These are phyloP conservation scores for Filobasidium floriforme DNA, from an alignment of 768 basidiomycete species.

Conservation along the genomic window DNA sequence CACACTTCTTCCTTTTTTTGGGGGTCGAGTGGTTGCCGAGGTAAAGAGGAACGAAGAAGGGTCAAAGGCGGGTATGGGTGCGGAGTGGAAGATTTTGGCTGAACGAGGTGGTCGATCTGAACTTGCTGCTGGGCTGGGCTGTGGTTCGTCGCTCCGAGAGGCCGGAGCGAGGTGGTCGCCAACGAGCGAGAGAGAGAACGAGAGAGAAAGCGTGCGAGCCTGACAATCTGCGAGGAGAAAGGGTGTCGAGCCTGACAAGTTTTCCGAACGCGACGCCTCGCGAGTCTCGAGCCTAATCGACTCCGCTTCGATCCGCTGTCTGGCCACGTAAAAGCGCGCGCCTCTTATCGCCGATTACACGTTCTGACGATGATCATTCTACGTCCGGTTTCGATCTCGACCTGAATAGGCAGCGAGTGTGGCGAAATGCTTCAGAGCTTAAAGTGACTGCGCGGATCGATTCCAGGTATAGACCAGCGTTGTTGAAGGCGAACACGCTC, in stretches of 20 bases:
- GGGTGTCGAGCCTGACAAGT: not conserved
- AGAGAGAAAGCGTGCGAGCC: not conserved
- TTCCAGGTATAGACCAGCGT: too few species aligned
- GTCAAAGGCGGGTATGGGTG: not conserved
- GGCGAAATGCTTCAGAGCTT: too few species aligned
- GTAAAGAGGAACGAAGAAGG: slow-evolving; percentile 11
- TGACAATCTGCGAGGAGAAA: not conserved
- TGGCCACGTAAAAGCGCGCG: not conserved
- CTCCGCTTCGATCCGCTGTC: not conserved
- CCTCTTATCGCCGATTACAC: slow-evolving; percentile 2
- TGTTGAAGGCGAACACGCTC: too few species aligned
- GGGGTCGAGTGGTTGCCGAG: not conserved
- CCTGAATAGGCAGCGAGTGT: too few species aligned
- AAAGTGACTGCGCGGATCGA: too few species aligned
- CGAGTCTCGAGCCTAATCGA: not conserved
- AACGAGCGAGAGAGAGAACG: not conserved
- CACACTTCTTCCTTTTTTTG: slow-evolving; percentile 5
- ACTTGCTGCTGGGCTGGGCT: not conserved
- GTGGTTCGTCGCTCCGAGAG: not conserved
- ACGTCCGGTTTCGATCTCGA: too few species aligned
- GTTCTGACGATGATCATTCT: too few species aligned
- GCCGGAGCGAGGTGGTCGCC: not conserved
- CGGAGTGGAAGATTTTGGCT: not conserved
- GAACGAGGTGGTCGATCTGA: not conserved
- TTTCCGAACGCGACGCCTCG: not conserved